Evolutionary conservation across 2,329 filamentous ascomycete genomes (phyloP), one percentile per base, ranked within the genome.

Genomic region (Claviceps capensis): DNA sequence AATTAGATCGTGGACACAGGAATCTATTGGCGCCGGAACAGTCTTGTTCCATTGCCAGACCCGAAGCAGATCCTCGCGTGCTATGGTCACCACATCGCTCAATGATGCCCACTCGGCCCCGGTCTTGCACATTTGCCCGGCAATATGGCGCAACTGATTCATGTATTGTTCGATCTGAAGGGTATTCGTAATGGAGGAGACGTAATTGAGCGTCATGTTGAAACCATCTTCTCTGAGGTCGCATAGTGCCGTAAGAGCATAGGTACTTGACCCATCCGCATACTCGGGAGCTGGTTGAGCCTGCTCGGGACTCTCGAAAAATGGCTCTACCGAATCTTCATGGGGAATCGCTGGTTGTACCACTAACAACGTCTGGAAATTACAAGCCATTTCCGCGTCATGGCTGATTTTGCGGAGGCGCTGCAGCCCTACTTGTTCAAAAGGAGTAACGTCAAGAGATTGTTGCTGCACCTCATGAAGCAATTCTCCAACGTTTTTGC

Each of bases 1-100:
- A 51, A 77, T 68, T 51, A 75, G 59, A 43, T 75, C 69, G 55
- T 77, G 74, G 64, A 75, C 72, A 55, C 70, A 73, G 45, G 59
- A 62, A 17, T 67, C 58, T 22, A 75, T 59, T 2, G 65, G 65
- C 0, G 67, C 63, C 1, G 72, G 69, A 2, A 75, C 59, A 1
- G 62, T 59, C 19, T 65, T 61, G 57, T 75, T 75, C 72, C 73
- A 75, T 19, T 57, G 55, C 70, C 72, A 74, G 49, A 77, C 60
- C 54, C 2, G 37, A n/a, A 14, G 37, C 37, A 38, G 37, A n/a
- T 38, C 16, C 37, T 38, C 13, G 13, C 6, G 13, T 38, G 37
- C 13, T 14, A 23, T 26, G 19, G 26, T 14, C 5, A 26, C 19
- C 5, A 46, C 26, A n/a, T 23, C 26, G 8, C 26, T 19, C 22